These are phyloP conservation scores for Elymus sibiricus DNA, from an alignment of 176 grass and related monocot species.

Conservation along the genomic window DNA sequence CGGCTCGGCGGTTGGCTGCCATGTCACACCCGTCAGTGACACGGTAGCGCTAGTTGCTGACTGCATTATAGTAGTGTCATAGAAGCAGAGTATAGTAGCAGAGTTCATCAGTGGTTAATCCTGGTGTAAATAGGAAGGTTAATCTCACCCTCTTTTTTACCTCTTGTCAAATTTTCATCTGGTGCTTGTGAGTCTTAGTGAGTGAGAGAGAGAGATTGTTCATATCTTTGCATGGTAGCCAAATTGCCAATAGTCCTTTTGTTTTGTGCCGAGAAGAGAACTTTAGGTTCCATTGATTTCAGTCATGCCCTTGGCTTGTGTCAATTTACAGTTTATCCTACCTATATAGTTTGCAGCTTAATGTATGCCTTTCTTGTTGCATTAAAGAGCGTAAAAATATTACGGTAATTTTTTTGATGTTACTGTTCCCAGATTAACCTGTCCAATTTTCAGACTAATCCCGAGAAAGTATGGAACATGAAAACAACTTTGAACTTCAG, in stretches of 20 bases:
- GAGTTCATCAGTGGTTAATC: slow-evolving; percentile 2
- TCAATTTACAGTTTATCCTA: slow-evolving; percentile 4
- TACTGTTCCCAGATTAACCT: too few species aligned
- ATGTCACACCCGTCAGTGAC: not conserved
- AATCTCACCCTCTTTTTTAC: not conserved
- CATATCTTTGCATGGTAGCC: slow-evolving; percentile 26
- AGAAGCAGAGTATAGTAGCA: slow-evolving; percentile 38
- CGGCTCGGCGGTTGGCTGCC: not conserved
- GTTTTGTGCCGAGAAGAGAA: slow-evolving; percentile 13
- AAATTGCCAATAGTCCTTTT: not conserved
- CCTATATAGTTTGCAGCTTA: not conserved
- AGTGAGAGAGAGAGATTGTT: slow-evolving; percentile 28
- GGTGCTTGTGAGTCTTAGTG: not conserved
- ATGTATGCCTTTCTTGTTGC: not conserved
- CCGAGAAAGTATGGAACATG: too few species aligned
- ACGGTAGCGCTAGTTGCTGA: slow-evolving; percentile 28
- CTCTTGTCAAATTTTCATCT: not conserved
- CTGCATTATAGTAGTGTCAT: slow-evolving; percentile 29
- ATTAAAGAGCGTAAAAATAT: too few species aligned
- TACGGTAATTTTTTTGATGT: not conserved
- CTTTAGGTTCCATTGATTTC: not conserved
- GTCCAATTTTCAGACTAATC: too few species aligned
- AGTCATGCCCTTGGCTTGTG: slow-evolving; percentile 13
- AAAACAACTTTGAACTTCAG: too few species aligned
- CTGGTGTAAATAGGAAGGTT: slow-evolving; percentile 33